Conservation (phyloP, 179 eudicot genomes). For the Corrigiola litoralis region DNA sequence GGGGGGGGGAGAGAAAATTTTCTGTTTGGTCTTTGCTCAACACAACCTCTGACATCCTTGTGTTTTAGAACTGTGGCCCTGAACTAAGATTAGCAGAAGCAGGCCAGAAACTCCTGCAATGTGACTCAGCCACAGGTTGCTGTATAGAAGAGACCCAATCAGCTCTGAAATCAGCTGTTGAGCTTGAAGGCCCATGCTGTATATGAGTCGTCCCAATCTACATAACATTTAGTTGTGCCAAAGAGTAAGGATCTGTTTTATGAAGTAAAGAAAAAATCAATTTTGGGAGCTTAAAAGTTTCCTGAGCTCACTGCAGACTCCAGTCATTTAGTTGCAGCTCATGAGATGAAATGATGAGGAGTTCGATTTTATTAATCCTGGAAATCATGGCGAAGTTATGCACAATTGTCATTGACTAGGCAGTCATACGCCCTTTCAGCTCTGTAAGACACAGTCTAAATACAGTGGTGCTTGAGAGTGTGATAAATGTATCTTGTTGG, state of each 20-base stretch:
- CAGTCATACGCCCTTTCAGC: slow-evolving; percentile 26
- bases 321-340: slow-evolving; percentile 20
- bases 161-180: slow-evolving; percentile 3
- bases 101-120: not conserved
- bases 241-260: not conserved
- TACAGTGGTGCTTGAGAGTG: not conserved
- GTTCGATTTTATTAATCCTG: slow-evolving; percentile 14
- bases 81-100: not conserved
- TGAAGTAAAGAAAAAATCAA: not conserved
- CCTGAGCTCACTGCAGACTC: slow-evolving; percentile 32
- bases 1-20: not conserved
- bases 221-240: not conserved
- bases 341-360: slow-evolving; percentile 25
- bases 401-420: slow-evolving; percentile 26
- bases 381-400: slow-evolving; percentile 20
- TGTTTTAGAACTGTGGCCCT: not conserved
- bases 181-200: slow-evolving; percentile 23
- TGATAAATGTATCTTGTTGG: not conserved
- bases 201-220: not conserved
- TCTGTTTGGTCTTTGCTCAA: not conserved
- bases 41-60: not conserved
- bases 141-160: not conserved
- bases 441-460: slow-evolving; percentile 4
- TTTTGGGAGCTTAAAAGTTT: not conserved
- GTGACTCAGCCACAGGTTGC: not conserved